These are phyloP conservation scores for Saccharomycopsis selenospora DNA, from an alignment of 805 yeast species.

Conservation along the genomic window DNA sequence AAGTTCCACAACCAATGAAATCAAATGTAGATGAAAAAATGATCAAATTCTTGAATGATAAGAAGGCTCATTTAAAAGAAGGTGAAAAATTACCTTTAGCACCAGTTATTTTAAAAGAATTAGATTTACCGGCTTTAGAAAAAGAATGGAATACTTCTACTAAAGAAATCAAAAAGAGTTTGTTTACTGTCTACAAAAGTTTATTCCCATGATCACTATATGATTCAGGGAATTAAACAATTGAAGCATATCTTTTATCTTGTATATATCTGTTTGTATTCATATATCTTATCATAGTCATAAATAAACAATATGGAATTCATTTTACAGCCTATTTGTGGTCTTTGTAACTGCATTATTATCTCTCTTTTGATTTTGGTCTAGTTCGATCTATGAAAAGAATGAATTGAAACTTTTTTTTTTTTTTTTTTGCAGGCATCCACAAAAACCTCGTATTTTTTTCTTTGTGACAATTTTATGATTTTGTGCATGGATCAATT, in stretches of 20 bases:
- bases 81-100: conserved; percentile 9
- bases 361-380: too few relatives aligned
- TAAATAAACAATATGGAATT: too few relatives aligned
- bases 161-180: conserved; percentile 12
- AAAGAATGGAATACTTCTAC: conserved; percentile 10
- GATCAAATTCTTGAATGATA: conserved; percentile 3
- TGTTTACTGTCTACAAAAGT: conserved; percentile 9
- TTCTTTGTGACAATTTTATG: too few relatives aligned
- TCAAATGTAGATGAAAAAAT: conserved; percentile 3
- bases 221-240: too few relatives aligned
- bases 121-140: conserved; percentile 6
- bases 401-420: too few relatives aligned
- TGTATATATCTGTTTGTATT: neutral
- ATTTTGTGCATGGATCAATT: too few relatives aligned
- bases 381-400: too few relatives aligned
- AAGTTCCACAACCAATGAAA: conserved; percentile 29
- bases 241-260: neutral
- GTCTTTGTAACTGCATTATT: too few relatives aligned
- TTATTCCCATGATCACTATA: conserved; percentile 3
- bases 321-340: too few relatives aligned
- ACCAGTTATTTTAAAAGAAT: conserved; percentile 6
- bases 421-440: too few relatives aligned
- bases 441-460: too few relatives aligned
- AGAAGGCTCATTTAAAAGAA: conserved; percentile 4
- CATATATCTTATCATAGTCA: neutral